A percentile compares a stretch with the other conserved stretches of the same genome.
Conservation (phyloP, 2,329 filamentous ascomycete species). For the Claviceps sp. region DNA sequence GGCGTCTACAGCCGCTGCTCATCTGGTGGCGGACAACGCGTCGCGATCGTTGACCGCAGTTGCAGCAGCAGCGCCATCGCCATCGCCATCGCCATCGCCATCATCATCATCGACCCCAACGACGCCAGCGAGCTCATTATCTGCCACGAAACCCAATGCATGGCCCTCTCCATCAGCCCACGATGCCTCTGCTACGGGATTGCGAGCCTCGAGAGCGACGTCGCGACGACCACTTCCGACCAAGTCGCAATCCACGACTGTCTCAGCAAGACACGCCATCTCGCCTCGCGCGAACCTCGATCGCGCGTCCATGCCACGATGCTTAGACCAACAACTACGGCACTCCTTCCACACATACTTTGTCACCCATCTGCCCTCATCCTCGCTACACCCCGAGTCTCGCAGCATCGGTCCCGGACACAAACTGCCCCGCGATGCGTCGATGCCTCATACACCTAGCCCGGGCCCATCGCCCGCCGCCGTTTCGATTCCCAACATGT, state of each 20-base stretch:
- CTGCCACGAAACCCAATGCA: not conserved
- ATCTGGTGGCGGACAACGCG: constrained; percentile 8
- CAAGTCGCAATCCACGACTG: not conserved
- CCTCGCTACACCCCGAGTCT: constrained; percentile 81
- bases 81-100: not conserved
- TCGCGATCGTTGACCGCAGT: not conserved
- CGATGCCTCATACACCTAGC: constrained; percentile 56
- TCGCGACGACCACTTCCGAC: not conserved
- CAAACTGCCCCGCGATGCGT: constrained; percentile 75
- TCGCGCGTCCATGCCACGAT: not conserved
- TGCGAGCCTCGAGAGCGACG: not conserved
- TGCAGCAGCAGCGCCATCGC: not conserved
- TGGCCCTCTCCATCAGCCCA: not conserved
- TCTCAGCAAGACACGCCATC: not conserved
- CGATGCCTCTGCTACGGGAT: not conserved
- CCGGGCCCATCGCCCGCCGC: constrained; percentile 42
- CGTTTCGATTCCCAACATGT: constrained; percentile 45
- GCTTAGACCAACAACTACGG: constrained; percentile 4
- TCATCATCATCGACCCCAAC: not conserved
- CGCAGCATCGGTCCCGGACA: constrained; percentile 54
- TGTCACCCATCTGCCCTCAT: constrained; percentile 87
- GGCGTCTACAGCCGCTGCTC: constrained; percentile 8
- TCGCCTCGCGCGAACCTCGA: constrained; percentile 1
- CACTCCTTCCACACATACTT: constrained; percentile 83
- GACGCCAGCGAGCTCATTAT: not conserved